Conservation (phyloP, 2,329 filamentous ascomycete species). For the Neurospora sp. region DNA sequence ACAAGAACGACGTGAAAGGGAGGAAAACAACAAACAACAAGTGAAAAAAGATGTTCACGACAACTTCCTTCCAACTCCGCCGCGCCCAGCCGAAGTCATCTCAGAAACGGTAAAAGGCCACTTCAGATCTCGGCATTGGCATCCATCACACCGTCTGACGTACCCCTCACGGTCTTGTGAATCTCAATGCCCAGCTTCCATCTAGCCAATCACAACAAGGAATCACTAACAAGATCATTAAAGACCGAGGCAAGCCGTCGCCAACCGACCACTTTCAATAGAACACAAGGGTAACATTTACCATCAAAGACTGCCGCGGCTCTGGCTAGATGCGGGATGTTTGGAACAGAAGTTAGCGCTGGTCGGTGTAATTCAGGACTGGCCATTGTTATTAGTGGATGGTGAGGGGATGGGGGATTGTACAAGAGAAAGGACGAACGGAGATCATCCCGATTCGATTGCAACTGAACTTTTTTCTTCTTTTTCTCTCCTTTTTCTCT, state of each 20-base stretch:
- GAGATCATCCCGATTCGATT: not conserved
- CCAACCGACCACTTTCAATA: not conserved
- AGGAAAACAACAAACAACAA: not conserved
- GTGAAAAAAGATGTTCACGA: not conserved
- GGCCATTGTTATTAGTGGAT: not conserved
- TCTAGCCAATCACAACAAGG: not conserved
- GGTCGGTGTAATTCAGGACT: not conserved
- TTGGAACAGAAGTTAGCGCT: not conserved
- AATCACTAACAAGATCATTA: not conserved
- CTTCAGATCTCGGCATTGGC: not conserved
- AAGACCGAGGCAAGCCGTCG: not conserved
- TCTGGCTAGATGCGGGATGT: not conserved
- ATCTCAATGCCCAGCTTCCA: not conserved
- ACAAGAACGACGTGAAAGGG: not conserved
- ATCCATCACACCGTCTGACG: not conserved
- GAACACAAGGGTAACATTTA: not conserved
- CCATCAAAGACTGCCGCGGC: not conserved
- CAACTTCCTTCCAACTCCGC: constrained; percentile 13
- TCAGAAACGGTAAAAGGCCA: not conserved
- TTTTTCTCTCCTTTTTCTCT: not conserved
- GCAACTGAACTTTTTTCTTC: not conserved
- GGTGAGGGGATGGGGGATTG: not conserved
- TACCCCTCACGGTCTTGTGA: not conserved
- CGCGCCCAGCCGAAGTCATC: not conserved
- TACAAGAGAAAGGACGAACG: not conserved